Base-by-base conservation (phyloP, 805 yeast species). In the Tetrapisispora pingtungensis region DNA sequence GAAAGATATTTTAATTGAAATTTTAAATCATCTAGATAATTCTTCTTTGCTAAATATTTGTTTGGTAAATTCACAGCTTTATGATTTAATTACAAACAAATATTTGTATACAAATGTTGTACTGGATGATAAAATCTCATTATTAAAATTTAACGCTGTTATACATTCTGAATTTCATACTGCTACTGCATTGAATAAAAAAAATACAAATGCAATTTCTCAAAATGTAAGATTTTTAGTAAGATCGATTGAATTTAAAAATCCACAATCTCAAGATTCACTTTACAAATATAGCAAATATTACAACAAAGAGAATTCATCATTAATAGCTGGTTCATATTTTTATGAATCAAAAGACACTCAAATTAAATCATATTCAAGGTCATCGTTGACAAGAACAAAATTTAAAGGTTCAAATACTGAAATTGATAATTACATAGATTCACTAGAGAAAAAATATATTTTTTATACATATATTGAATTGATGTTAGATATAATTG, bases 401-500 rank as follows among this genome's bases (percentile, higher is more conserved):
- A 27, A 22, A 32, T 24, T n/a, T 18, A 40, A 40, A 32, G 33
- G 7, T 13, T 40, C 37, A 33, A 32, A 24, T 24, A 13, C 37
- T 10, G 30, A 24, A 33, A 12, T 24, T 17, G 39, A 41, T 34
- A 32, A 41, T 33, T 41, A 36, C 7, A 28, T 54, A 18, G 48
- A 50, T 27, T 57, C 55, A 43, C 43, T 56, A 19, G 55, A 55
- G 33, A 39, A 47, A 5, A 47, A 55, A n/a, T 54, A 48, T 43
- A 43, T 50, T n/a, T 46, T 48, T 41, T 54, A 58, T 35, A 58
- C 66, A 3, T 69, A 68, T 45, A 61, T 67, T n/a, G 64, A 65
- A 10, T 42, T 64, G 17, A 52, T 68, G 58, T 48, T 68, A n/a
- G 69, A 65, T 36, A 63, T 77, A 13, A 61, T 77, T 13, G 69